These are phyloP conservation scores for Acephala macrosclerotiorum DNA, from an alignment of 2,329 filamentous ascomycete species.

Conservation along the genomic window DNA sequence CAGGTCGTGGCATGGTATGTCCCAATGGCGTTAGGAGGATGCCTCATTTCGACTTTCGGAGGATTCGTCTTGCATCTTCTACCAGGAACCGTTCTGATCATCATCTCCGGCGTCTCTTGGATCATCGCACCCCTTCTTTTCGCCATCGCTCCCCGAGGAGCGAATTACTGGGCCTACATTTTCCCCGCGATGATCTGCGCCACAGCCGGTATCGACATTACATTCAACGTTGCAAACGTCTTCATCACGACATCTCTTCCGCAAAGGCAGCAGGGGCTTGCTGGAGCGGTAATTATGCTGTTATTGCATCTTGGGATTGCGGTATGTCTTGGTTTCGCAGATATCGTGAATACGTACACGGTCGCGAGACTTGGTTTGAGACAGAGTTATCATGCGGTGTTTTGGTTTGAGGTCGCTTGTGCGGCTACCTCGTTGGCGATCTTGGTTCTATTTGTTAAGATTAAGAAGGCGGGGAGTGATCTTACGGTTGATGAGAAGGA, in stretches of 20 bases:
- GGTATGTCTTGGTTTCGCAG: slow-evolving; percentile 73
- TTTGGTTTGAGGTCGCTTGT: slow-evolving; percentile 70
- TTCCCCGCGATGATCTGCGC: slow-evolving; percentile 74
- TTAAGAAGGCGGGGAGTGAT: slow-evolving; percentile 62
- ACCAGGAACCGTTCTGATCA: slow-evolving; percentile 59
- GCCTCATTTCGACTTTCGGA: slow-evolving; percentile 68
- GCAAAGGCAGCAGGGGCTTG: slow-evolving; percentile 71
- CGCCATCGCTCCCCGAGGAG: slow-evolving; percentile 54
- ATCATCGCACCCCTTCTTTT: slow-evolving; percentile 60
- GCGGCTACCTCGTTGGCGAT: slow-evolving; percentile 58
- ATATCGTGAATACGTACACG: slow-evolving; percentile 62
- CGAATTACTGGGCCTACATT: slow-evolving; percentile 69
- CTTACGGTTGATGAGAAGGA: slow-evolving; percentile 62
- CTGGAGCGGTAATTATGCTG: slow-evolving; percentile 75
- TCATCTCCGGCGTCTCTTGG: slow-evolving; percentile 59
- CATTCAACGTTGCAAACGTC: slow-evolving; percentile 77
- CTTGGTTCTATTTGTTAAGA: slow-evolving; percentile 58
- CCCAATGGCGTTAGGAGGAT: slow-evolving; percentile 72
- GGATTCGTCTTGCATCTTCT: slow-evolving; percentile 63
- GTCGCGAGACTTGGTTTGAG: slow-evolving; percentile 47
- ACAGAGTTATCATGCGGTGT: slow-evolving; percentile 68
- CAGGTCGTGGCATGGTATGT: slow-evolving; percentile 67
- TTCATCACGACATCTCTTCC: slow-evolving; percentile 80
- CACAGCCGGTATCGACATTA: slow-evolving; percentile 78
- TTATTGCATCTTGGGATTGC: slow-evolving; percentile 76